phyloP scores from a whole-genome alignment of 176 grass and related monocot species.

The Musa schizocarpa region DNA sequence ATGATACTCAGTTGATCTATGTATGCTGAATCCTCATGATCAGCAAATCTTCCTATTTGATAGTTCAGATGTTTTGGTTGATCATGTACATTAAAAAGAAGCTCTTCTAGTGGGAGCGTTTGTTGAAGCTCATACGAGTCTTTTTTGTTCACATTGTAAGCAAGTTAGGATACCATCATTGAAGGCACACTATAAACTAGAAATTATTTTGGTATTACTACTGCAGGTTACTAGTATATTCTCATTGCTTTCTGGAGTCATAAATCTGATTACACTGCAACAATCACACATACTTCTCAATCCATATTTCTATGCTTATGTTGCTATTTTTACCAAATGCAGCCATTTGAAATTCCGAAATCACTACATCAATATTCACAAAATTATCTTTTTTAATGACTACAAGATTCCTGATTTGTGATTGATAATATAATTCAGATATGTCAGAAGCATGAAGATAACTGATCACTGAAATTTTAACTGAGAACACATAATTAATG shows the following conservation, averaged over 20 bases:
- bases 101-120: neutral
- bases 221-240: neutral
- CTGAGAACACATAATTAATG: conserved; percentile 49
- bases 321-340: neutral
- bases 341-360: neutral
- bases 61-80: neutral
- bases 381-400: conserved; percentile 24
- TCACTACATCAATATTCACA: neutral
- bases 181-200: no score
- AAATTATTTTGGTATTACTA: no score
- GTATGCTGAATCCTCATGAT: neutral
- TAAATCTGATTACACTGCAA: neutral
- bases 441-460: conserved; percentile 32
- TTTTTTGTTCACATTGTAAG: neutral
- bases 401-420: conserved; percentile 9
- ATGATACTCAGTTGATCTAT: neutral
- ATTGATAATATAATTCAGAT: conserved; percentile 5
- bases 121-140: no score
- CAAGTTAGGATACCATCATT: neutral
- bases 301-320: neutral
- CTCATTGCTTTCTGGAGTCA: neutral
- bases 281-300: neutral
- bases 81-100: neutral
- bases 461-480: conserved; percentile 45
- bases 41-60: neutral